These are phyloP conservation scores for Henckelia pumila DNA, from an alignment of 257 asterid genomes.

Conservation along the genomic window DNA sequence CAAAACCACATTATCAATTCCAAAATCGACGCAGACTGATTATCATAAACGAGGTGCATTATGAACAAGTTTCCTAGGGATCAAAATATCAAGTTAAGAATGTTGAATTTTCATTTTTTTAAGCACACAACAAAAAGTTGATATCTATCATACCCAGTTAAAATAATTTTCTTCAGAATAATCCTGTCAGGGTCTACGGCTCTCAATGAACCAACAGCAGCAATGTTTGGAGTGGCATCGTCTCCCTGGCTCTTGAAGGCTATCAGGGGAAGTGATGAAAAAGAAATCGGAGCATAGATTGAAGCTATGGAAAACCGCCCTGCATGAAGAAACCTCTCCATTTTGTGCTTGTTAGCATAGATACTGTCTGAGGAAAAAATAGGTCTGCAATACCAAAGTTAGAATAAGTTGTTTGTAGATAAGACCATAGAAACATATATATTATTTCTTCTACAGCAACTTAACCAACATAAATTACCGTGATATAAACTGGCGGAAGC, in stretches of 20 bases:
- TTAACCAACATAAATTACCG: slow-evolving; percentile 40
- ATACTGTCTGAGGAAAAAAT: slow-evolving; percentile 71
- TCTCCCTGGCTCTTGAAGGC: slow-evolving; percentile 73
- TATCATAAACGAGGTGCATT: not conserved
- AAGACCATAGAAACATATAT: not conserved
- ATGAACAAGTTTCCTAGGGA: not conserved
- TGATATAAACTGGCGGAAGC: slow-evolving; percentile 83
- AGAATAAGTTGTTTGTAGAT: slow-evolving; percentile 1
- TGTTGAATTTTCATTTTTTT: not conserved
- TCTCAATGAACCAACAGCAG: slow-evolving; percentile 83
- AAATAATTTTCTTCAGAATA: slow-evolving; percentile 78
- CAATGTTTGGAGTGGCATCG: slow-evolving; percentile 51
- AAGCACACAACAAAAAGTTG: not conserved
- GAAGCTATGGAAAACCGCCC: slow-evolving; percentile 89
- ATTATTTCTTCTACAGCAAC: slow-evolving; percentile 2
- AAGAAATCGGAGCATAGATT: slow-evolving; percentile 78
- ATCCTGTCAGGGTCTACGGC: slow-evolving; percentile 81
- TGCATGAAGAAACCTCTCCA: slow-evolving; percentile 98
- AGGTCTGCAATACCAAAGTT: slow-evolving; percentile 58
- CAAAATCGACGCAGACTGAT: not conserved
- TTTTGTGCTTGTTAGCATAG: slow-evolving; percentile 78
- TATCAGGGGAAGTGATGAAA: slow-evolving; percentile 71
- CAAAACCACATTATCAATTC: not conserved
- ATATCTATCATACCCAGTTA: slow-evolving; percentile 69
- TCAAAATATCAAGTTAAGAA: not conserved